Conservation (phyloP, 2,329 filamentous ascomycete species). For the Fonsecaea monophora region DNA sequence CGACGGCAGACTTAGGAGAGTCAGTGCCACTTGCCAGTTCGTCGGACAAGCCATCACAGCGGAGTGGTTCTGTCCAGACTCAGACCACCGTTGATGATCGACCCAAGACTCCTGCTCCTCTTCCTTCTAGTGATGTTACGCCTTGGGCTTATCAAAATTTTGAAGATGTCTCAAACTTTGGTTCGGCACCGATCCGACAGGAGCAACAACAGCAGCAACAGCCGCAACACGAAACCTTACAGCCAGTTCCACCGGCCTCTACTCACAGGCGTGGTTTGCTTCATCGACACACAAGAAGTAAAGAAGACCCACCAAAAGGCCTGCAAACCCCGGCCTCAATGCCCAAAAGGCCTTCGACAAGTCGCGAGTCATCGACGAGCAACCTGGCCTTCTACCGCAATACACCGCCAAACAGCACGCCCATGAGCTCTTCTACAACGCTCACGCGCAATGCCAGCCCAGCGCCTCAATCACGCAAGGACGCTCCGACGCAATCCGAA, state of each 20-base stretch:
- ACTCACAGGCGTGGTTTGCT: conserved; percentile 51
- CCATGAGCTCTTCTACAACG: conserved; percentile 58
- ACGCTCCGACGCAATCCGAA: conserved; percentile 46
- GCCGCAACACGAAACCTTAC: conserved; percentile 59
- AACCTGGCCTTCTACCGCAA: conserved; percentile 58
- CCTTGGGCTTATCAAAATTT: conserved; percentile 95
- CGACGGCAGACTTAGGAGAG: conserved; percentile 61
- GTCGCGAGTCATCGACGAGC: conserved; percentile 73
- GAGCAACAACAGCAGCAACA: conserved; percentile 53
- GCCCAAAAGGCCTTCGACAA: conserved; percentile 72
- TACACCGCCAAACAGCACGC: conserved; percentile 59
- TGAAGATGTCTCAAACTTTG: conserved; percentile 57
- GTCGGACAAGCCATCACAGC: conserved; percentile 62
- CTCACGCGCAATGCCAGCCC: conserved; percentile 76
- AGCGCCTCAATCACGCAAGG: conserved; percentile 71
- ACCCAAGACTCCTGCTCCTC: conserved; percentile 68
- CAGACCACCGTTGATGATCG: conserved; percentile 57
- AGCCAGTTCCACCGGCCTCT: conserved; percentile 60
- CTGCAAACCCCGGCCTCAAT: conserved; percentile 53
- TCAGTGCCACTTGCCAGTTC: conserved; percentile 65
- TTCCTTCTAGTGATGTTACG: conserved; percentile 84
- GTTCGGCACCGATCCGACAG: conserved; percentile 39
- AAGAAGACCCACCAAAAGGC: conserved; percentile 60
- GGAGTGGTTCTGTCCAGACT: conserved; percentile 82
- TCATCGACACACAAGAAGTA: conserved; percentile 64